Evolutionary conservation across 768 basidiomycete species (phyloP), one percentile per base, ranked within the genome.

Genomic region (Lactifluus rugatus): DNA sequence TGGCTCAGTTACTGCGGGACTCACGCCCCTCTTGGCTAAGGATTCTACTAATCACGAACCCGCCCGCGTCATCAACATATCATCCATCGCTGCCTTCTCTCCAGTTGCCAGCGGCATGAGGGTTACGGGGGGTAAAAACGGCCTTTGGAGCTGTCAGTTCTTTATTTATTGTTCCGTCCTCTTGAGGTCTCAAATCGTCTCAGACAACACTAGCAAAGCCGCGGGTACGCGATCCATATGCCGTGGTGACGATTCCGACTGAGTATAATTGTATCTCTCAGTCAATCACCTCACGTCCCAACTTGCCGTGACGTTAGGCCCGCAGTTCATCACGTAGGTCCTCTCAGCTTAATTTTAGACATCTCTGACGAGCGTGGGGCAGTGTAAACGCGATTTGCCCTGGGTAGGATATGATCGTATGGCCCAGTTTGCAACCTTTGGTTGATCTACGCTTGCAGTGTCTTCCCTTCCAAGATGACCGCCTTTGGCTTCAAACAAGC

Each of bases 401-500:
- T 0, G 89, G 89, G 87, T 88, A 68, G 49, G 72, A 61, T 44
- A 41, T 45, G 16, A 45, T 19, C 31, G 3, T 13, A 19, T 1
- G 28, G 17, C 17, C 16, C 46, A 2, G 21, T 5, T 31, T 23
- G 34, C 36, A 23, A 13, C 11, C 32, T 41, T 3, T 10, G 14
- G 28, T 23, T 50, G 28, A 51, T 25, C 7, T 47, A 9, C 37
- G 13, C 41, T 23, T 34, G 4, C 62, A 85, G 85, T 1, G 71
- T 89, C 13, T 93, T 88, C 73, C 87, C 87, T 0, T 86, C 85
- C 47, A 89, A 85, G 73, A 91, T 93, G 89, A 91, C 89, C 1
- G 81, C 85, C 0, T 89, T 74, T 50, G 85, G 82, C 3, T 71
- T 89, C 62, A 79, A 81, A 63, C 75, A 67, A 2, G 70, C 70